A percentile compares a stretch with the other conserved stretches of the same genome.
Evolutionary conservation across 768 basidiomycete genomes (phyloP).

Genomic region (Rubroboletus satanas): DNA sequence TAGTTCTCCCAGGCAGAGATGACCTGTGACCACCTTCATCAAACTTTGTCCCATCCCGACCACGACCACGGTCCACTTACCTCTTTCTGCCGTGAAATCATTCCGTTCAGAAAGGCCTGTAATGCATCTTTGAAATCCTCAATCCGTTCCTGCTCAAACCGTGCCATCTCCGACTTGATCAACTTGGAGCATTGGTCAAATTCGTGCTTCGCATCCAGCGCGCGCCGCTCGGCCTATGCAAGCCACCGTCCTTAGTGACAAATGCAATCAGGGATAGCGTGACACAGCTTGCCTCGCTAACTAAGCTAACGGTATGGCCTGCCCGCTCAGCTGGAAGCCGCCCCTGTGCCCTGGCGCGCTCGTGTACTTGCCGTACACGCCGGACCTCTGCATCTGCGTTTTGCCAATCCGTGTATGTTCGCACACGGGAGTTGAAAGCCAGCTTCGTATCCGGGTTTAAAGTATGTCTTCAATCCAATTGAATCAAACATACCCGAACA

Average conservation of each 20-base stretch:
- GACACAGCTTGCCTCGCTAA: constrained; percentile 63
- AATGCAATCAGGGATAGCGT: not conserved
- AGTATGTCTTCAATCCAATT: not conserved
- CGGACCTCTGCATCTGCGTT: constrained; percentile 69
- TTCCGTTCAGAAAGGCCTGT: constrained; percentile 80
- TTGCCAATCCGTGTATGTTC: constrained; percentile 80
- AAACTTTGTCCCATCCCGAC: not conserved
- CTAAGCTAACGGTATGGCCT: constrained; percentile 68
- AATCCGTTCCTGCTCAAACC: constrained; percentile 91
- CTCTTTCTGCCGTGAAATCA: constrained; percentile 83
- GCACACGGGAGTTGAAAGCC: constrained; percentile 84
- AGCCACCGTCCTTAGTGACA: not conserved
- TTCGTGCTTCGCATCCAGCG: constrained; percentile 79
- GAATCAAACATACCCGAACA: constrained; percentile 59
- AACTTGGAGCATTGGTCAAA: constrained; percentile 86
- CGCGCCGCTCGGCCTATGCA: constrained; percentile 75
- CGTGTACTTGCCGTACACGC: constrained; percentile 72
- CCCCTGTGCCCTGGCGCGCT: constrained; percentile 77
- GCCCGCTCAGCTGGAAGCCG: constrained; percentile 65
- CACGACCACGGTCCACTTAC: constrained; percentile 33
- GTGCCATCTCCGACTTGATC: constrained; percentile 81
- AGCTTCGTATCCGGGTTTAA: constrained; percentile 42
- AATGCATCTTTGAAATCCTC: constrained; percentile 88
- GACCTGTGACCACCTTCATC: constrained; percentile 42
- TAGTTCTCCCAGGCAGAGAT: constrained; percentile 80